Evolutionary conservation across 805 yeast species (phyloP), one percentile per base, ranked within the genome.

Genomic region (Candida pseudoglaebosa): DNA sequence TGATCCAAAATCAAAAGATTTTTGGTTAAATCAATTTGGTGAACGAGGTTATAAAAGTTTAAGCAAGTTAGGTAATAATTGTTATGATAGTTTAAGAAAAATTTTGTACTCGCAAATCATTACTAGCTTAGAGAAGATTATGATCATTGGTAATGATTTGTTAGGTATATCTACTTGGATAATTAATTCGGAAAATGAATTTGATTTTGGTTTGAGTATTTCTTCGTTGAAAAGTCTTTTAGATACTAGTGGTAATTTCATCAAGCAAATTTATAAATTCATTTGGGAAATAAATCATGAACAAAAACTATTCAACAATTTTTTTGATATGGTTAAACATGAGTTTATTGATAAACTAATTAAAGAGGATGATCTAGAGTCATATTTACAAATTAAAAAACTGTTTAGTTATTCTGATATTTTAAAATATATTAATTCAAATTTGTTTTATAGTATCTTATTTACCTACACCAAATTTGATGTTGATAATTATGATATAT

Each of bases 1-100:
- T 41, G 69, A 78, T 1, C 66, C 62, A 10, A 57, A 66, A 1
- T 60, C 77, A 2, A 71, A 69, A 42, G 79, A 77, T 40, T 84
- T 80, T 79, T 61, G 84, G 51, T 69, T 75, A 16, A 80, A 81
- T 47, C 77, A 79, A 34, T 61, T 84, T 24, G 89, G 86, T 0
- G 88, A 82, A 44, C 63, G 84, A 44, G 85, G 85, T 20, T 54
- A 76, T 14, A 76, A 73, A 44, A 66, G 76, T 46, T 75, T 87
- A 75, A 59, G 61, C 2, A 71, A 68, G 37, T 37, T 71, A 13
- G 82, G 84, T 0, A 70, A 67, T 24, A 56, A 67, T 1, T 63
- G 73, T 10, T 81, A 74, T 49, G 82, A 80, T 31, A 61, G 61
- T 32, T 57, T 73, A 0, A 59, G 79, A 38, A 72, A 76, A 39